These are phyloP conservation scores for Trametes pubescens DNA, from an alignment of 1,284 basidiomycete species.

Conservation along the genomic window DNA sequence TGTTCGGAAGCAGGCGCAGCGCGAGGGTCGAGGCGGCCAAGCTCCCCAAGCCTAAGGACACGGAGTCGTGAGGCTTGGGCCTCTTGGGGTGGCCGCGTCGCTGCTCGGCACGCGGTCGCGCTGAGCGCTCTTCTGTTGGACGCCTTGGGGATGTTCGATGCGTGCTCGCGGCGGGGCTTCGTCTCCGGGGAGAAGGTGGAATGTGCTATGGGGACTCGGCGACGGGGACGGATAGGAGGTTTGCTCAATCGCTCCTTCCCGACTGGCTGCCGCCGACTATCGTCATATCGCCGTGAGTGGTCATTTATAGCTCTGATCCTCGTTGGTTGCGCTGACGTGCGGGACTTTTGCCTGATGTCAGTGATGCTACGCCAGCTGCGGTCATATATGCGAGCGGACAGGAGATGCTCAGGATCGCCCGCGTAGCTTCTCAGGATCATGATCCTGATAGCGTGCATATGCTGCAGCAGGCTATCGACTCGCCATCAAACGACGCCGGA, in stretches of 20 bases:
- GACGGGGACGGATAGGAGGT: no score
- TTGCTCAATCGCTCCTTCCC: background rate
- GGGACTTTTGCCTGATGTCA: background rate
- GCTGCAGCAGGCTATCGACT: background rate
- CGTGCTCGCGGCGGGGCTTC: background rate
- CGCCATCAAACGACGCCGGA: background rate
- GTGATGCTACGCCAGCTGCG: conserved; percentile 1
- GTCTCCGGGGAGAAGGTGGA: background rate
- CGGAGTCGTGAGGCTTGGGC: conserved; percentile 12
- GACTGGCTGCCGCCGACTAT: background rate
- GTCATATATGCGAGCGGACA: background rate
- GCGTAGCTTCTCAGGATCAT: conserved; percentile 8
- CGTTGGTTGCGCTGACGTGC: background rate
- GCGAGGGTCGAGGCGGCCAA: conserved; percentile 71
- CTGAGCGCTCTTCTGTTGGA: background rate
- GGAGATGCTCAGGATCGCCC: conserved; percentile 5
- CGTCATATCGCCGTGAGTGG: background rate
- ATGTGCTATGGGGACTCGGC: background rate
- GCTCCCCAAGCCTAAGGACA: conserved; percentile 46
- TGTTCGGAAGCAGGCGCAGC: conserved; percentile 73
- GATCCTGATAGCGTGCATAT: background rate
- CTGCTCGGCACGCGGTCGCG: background rate
- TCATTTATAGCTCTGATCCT: background rate
- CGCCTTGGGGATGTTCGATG: conserved; percentile 4
- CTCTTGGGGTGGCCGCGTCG: background rate